A percentile compares a stretch with the other conserved stretches of the same genome.
These are phyloP conservation scores for Deakozyma indianensis DNA, from an alignment of 805 yeast genomes.

Conservation along the genomic window DNA sequence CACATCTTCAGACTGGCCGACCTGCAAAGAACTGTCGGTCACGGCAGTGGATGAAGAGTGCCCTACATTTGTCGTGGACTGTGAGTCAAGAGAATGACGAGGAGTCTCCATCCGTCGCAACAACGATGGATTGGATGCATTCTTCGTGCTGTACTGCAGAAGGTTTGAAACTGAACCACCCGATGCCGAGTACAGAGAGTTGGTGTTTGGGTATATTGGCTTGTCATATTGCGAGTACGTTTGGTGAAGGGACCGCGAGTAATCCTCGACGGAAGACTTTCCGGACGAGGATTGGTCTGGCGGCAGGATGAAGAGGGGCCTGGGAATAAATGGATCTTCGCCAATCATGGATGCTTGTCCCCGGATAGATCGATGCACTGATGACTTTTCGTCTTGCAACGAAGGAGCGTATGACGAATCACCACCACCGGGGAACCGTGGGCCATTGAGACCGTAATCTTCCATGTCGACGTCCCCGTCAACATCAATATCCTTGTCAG, in stretches of 20 bases:
- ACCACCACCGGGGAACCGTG: slow-evolving; percentile 1
- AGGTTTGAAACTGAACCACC: slow-evolving; percentile 12
- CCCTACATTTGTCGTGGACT: background rate
- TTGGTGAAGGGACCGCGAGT: slow-evolving; percentile 11
- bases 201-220: slow-evolving; percentile 8
- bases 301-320: slow-evolving; percentile 10
- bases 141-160: slow-evolving; percentile 7
- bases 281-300: slow-evolving; percentile 11
- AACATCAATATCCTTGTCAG: slow-evolving; percentile 21
- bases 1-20: background rate
- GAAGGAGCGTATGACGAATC: background rate
- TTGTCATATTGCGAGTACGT: slow-evolving; percentile 8
- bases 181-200: slow-evolving; percentile 10
- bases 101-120: background rate
- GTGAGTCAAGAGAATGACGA: background rate
- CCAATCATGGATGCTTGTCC: slow-evolving; percentile 2
- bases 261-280: slow-evolving; percentile 12
- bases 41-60: background rate
- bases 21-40: background rate
- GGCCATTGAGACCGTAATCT: slow-evolving; percentile 7
- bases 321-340: slow-evolving; percentile 10
- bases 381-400: background rate
- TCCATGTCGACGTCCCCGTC: slow-evolving; percentile 23
- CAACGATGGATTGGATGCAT: background rate
- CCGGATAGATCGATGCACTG: background rate